Evolutionary conservation across 768 basidiomycete genomes (phyloP), one percentile per base, ranked within the genome.

Genomic region (Suillus clintonianus): DNA sequence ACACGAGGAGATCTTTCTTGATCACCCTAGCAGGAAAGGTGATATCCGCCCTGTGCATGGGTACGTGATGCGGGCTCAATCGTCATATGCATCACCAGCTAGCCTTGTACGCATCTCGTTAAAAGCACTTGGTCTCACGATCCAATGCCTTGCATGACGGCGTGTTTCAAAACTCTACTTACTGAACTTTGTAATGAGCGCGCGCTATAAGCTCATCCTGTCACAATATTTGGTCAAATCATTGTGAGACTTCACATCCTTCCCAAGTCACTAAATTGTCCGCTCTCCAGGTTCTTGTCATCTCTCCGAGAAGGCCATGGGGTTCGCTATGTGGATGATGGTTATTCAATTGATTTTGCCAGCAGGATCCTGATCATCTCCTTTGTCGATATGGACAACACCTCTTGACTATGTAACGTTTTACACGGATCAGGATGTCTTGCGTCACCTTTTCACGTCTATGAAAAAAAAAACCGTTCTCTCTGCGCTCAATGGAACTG

Each of bases 391-490:
- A 34, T 34, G 51, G 51, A 53, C 32, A 27, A 19, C 24, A 27
- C 39, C 39, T 41, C 56, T 57, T 30, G 56, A 42, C 24, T n/a
- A 41, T 41, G 11, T 27, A 41, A 59, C 51, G 17, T 11, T 41
- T 61, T 62, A 42, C 43, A 59, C 50, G 41, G 61, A 69, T 73
- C 68, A 62, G 24, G 60, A 55, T 55, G 53, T 17, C 42, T 45
- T 59, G 55, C 69, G 65, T 66, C 63, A 63, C 64, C 63, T 55
- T 67, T 57, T 58, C n/a, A 50, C 58, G 63, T 45, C 64, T 62
- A 63, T 72, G 64, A 64, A 62, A 47, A 47, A 48, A 48, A 48
- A 47, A 30, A 51, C 71, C 59, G 62, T 53, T 48, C 63, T 56
- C 57, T 50, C 51, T 53, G 51, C 59, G 59, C 59, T 61, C 59